These are phyloP conservation scores for Colletotrichum paranaense DNA, from an alignment of 2,329 filamentous ascomycete genomes.

Conservation along the genomic window DNA sequence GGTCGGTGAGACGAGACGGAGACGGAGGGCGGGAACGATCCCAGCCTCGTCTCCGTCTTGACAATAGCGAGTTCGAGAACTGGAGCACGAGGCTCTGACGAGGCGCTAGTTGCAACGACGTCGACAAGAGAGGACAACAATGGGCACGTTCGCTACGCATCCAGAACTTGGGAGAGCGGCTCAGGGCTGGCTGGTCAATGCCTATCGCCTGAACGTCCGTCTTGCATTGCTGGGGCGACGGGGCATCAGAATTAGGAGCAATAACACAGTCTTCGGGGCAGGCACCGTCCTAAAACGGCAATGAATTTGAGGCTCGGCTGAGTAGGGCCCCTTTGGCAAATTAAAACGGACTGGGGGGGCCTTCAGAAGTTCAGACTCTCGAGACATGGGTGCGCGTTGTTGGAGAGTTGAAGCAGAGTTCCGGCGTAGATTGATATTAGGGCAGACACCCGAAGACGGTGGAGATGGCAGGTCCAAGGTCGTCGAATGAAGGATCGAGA, in stretches of 20 bases:
- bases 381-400: conserved; percentile 9
- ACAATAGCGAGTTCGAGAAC: neutral
- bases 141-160: neutral
- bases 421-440: conserved; percentile 1
- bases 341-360: conserved; percentile 20
- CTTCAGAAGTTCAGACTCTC: neutral
- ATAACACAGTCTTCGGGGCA: conserved; percentile 5
- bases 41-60: neutral
- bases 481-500: conserved; percentile 22
- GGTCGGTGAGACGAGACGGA: conserved; percentile 22
- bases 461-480: neutral
- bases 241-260: conserved; percentile 13
- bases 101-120: neutral
- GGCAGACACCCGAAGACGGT: neutral
- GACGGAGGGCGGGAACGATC: conserved; percentile 1
- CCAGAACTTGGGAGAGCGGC: neutral
- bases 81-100: neutral
- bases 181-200: neutral
- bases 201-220: neutral
- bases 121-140: neutral
- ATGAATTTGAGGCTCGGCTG: conserved; percentile 30
- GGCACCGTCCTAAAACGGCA: conserved; percentile 28
- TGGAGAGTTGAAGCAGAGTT: neutral
- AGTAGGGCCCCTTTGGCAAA: conserved; percentile 27
- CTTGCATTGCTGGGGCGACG: conserved; percentile 29